phyloP scores from a whole-genome alignment of 106 monocot species.

The Acorus calamus region DNA sequence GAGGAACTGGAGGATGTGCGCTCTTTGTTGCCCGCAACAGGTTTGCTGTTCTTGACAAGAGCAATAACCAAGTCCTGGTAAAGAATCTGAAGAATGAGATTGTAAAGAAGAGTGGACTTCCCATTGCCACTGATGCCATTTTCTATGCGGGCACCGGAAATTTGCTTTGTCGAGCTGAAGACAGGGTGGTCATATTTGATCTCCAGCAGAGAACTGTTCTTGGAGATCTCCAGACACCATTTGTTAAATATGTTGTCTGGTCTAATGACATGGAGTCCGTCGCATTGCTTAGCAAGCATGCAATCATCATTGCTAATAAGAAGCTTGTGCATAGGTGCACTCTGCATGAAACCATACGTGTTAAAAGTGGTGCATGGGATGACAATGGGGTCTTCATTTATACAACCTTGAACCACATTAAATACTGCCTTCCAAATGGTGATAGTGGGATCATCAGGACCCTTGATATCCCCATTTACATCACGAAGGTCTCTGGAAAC shows the following conservation, averaged over 20 bases:
- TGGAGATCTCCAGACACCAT: conserved; percentile 27
- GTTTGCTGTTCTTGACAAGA: conserved; percentile 82
- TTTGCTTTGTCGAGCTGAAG: conserved; percentile 70
- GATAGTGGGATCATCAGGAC: conserved; percentile 88
- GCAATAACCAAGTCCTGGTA: conserved; percentile 59
- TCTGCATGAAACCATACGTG: conserved; percentile 91
- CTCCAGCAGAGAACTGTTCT: conserved; percentile 30
- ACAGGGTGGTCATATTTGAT: conserved; percentile 35
- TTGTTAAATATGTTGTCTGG: conserved; percentile 34
- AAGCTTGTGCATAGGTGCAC: conserved; percentile 45
- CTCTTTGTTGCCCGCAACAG: conserved; percentile 81
- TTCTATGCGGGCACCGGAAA: conserved; percentile 89
- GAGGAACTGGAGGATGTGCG: conserved; percentile 60
- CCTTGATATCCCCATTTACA: conserved; percentile 70
- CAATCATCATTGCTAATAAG: conserved; percentile 34
- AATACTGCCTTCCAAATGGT: conserved; percentile 65
- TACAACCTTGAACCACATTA: conserved; percentile 38
- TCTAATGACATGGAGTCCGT: conserved; percentile 35
- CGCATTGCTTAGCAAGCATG: conserved; percentile 34
- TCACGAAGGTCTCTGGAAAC: conserved; percentile 64
- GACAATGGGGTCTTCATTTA: conserved; percentile 65
- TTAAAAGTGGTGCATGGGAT: conserved; percentile 98
- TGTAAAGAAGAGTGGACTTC: conserved; percentile 67
- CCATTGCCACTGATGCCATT: conserved; percentile 67
- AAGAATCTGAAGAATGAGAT: conserved; percentile 85